These are phyloP conservation scores for cucumber (Cucumis sativus) DNA, from an alignment of 306 rosid genomes.

Conservation along the genomic window DNA sequence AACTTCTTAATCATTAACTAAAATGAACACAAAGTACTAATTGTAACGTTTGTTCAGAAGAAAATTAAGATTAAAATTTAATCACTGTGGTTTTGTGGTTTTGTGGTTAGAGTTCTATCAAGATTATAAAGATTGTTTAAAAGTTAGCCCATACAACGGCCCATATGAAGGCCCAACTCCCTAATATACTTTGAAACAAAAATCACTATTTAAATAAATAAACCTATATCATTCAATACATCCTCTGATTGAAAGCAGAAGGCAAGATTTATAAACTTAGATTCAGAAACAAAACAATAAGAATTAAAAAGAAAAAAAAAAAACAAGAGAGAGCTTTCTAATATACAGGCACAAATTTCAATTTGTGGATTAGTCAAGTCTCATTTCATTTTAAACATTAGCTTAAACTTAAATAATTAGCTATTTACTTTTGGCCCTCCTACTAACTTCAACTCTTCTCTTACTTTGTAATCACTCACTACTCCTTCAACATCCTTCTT, in stretches of 20 bases:
- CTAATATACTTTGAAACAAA: background rate
- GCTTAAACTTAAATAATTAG: conserved; percentile 1
- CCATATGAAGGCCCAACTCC: background rate
- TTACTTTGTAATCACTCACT: background rate
- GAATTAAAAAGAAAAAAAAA: background rate
- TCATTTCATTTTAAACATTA: background rate
- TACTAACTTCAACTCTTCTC: background rate
- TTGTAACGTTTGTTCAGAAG: too few species aligned
- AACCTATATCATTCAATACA: background rate
- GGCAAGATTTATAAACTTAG: background rate
- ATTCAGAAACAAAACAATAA: background rate
- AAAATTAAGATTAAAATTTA: too few species aligned
- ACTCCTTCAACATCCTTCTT: background rate
- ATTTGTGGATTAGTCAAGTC: background rate
- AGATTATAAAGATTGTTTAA: too few species aligned
- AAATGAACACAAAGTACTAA: too few species aligned
- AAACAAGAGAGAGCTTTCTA: background rate
- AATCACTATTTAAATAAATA: background rate
- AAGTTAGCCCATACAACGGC: background rate
- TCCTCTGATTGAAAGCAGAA: background rate
- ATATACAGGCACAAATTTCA: background rate
- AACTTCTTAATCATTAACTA: too few species aligned
- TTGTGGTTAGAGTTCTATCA: too few species aligned
- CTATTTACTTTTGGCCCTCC: background rate
- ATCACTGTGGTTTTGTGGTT: too few species aligned